These are phyloP conservation scores for Schizophyllum commune DNA, from an alignment of 1,284 basidiomycete species.

Conservation along the genomic window DNA sequence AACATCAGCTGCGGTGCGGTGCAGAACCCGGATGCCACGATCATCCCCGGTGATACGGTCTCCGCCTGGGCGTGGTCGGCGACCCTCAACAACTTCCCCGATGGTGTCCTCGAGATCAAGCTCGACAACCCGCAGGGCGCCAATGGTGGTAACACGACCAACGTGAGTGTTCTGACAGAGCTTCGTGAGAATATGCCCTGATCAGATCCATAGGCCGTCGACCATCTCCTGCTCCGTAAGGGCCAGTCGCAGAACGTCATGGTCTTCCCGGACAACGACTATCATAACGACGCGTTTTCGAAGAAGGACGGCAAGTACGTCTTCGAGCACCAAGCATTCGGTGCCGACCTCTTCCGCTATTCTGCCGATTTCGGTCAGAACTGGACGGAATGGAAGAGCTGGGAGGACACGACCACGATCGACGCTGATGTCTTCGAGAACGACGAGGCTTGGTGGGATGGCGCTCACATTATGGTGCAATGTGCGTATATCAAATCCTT, in stretches of 20 bases:
- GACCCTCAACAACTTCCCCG: slow-evolving; percentile 64
- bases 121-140: slow-evolving; percentile 48
- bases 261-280: slow-evolving; percentile 76
- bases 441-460: slow-evolving; percentile 67
- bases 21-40: slow-evolving; percentile 35
- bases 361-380: slow-evolving; percentile 80
- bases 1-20: slow-evolving; percentile 42
- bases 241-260: slow-evolving; percentile 69
- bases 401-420: slow-evolving; percentile 68
- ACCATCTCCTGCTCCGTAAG: slow-evolving; percentile 76
- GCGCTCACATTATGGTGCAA: slow-evolving; percentile 81
- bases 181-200: neutral
- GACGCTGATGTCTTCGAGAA: slow-evolving; percentile 47
- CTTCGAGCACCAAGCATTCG: slow-evolving; percentile 74
- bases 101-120: slow-evolving; percentile 73
- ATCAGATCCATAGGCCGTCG: slow-evolving; percentile 38
- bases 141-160: slow-evolving; percentile 40
- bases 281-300: slow-evolving; percentile 49
- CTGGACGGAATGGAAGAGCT: slow-evolving; percentile 74
- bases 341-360: slow-evolving; percentile 85
- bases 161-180: slow-evolving; percentile 31
- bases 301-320: slow-evolving; percentile 48
- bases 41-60: slow-evolving; percentile 43
- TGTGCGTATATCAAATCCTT: slow-evolving; percentile 39
- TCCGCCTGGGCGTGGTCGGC: slow-evolving; percentile 69